Percentiles rank a stretch among this genome's conserved stretches.
Conservation (phyloP, 805 yeast species). For the Candida piceae region DNA sequence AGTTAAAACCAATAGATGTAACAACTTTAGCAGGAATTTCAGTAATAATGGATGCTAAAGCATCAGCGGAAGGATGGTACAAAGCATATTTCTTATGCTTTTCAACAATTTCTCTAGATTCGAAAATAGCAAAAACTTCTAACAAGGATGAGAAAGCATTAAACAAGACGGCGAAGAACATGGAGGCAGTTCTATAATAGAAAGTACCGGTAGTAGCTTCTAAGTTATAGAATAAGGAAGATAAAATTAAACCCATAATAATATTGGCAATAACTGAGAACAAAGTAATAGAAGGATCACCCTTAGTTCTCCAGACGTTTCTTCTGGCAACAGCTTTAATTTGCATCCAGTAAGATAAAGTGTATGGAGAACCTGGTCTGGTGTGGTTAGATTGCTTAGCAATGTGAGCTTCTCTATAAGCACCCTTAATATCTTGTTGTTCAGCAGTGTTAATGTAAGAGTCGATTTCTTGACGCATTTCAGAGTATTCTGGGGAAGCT, state of each 20-base stretch:
- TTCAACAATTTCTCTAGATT: slow-evolving; percentile 50
- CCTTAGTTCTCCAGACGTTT: slow-evolving; percentile 43
- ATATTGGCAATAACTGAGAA: slow-evolving; percentile 40
- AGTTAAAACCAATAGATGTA: slow-evolving; percentile 41
- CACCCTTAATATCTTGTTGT: slow-evolving; percentile 5
- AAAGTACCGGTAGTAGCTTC: slow-evolving; percentile 37
- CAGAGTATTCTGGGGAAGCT: slow-evolving; percentile 26
- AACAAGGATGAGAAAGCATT: slow-evolving; percentile 55
- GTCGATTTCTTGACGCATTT: slow-evolving; percentile 32
- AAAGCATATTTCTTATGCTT: slow-evolving; percentile 53
- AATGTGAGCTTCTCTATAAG: slow-evolving; percentile 35
- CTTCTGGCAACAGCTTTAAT: slow-evolving; percentile 40
- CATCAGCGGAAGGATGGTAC: slow-evolving; percentile 58
- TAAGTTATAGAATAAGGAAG: slow-evolving; percentile 53
- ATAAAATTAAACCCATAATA: slow-evolving; percentile 46
- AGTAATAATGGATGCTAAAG: slow-evolving; percentile 46
- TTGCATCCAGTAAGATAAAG: slow-evolving; percentile 47
- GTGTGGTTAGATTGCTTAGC: slow-evolving; percentile 47
- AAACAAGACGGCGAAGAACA: slow-evolving; percentile 61
- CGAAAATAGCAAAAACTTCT: slow-evolving; percentile 50
- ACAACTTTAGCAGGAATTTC: slow-evolving; percentile 45
- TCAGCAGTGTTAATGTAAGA: slow-evolving; percentile 15
- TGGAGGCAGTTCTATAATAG: slow-evolving; percentile 51
- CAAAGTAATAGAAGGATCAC: slow-evolving; percentile 45
- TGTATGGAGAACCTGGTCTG: slow-evolving; percentile 45